A percentile compares a stretch with the other conserved stretches of the same genome.
phyloP scores from a whole-genome alignment of 495 filamentous ascomycete genomes.

The Tuber melanosporum region DNA sequence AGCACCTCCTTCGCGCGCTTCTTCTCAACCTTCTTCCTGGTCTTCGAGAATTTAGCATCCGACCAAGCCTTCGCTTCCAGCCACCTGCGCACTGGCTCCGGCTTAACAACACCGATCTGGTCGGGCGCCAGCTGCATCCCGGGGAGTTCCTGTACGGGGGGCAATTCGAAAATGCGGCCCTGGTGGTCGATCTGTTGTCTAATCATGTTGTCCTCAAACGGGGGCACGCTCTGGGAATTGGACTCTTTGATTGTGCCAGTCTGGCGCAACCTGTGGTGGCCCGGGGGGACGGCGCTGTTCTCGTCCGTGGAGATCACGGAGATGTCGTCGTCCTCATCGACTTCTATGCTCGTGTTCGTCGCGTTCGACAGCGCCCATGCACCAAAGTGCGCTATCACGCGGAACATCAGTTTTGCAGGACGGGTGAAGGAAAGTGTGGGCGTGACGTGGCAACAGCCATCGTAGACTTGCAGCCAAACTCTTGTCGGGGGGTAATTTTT shows the following conservation, averaged over 20 bases:
- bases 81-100: conserved; percentile 76
- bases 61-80: conserved; percentile 61
- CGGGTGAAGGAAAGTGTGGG: conserved; percentile 83
- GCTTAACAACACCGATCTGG: conserved; percentile 70
- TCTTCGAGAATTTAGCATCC: conserved; percentile 61
- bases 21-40: conserved; percentile 62
- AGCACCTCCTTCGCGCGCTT: conserved; percentile 61
- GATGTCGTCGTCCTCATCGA: conserved; percentile 67
- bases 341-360: conserved; percentile 70
- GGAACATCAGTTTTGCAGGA: conserved; percentile 93
- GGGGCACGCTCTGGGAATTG: conserved; percentile 48
- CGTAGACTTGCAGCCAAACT: conserved; percentile 95
- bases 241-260: conserved; percentile 27
- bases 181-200: conserved; percentile 74
- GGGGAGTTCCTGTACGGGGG: conserved; percentile 54
- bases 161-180: conserved; percentile 62
- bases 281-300: conserved; percentile 13
- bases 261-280: conserved; percentile 18
- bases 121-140: conserved; percentile 56
- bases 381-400: conserved; percentile 82
- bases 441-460: conserved; percentile 85
- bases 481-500: conserved; percentile 68
- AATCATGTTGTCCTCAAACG: conserved; percentile 67
- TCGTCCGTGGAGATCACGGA: conserved; percentile 58
- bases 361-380: conserved; percentile 82